Base-by-base conservation (phyloP, 1,139 yeast genomes). In the Taiozyma onychis region DNA sequence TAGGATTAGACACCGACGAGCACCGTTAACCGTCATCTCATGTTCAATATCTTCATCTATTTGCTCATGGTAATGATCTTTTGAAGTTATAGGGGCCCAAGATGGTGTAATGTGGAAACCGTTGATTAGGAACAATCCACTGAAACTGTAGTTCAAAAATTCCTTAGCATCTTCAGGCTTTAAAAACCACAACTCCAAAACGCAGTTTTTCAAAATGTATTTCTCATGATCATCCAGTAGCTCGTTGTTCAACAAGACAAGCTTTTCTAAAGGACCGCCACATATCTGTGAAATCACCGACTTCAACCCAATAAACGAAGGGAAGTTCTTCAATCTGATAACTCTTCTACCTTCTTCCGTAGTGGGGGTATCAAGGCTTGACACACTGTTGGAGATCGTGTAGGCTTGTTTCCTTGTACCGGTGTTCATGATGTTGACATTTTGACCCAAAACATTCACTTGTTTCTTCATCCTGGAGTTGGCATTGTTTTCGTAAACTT, bases 211-310 rank as follows among this genome's bases (percentile, higher is more conserved):
- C 44, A 49, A 51, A 21, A 46, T 47, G 21, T 21, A 18, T n/a
- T 35, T 47, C 6, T 34, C 42, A 30, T 44, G 24, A 14, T 42
- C 46, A n/a, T 35, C 39, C 8, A 43, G 18, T 10, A 26, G 13
- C 1, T 7, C 48, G 18, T 51, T 39, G 14, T 54, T 48, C 11
- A 56, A 52, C 39, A 65, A 50, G 4, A 65, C 68, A 2, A 85
- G 63, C 54, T 74, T 75, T 57, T 85, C 90, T 44, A 88, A 67
- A 0, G 93, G 89, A 0, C 96, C 96, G 0, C 96, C 95, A 58
- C 76, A 71, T 0, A 86, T 72, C 55, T 83, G 88, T 2, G 81
- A 66, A 18, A 87, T 58, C 13, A 86, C 65, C 37, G 80, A 71
- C 30, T 71, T 73, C 6, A 82, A 57, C 8, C 87, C 83, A 6